Evolutionary conservation across 768 basidiomycete species (phyloP).

Genomic region (Cubamyces sp.): DNA sequence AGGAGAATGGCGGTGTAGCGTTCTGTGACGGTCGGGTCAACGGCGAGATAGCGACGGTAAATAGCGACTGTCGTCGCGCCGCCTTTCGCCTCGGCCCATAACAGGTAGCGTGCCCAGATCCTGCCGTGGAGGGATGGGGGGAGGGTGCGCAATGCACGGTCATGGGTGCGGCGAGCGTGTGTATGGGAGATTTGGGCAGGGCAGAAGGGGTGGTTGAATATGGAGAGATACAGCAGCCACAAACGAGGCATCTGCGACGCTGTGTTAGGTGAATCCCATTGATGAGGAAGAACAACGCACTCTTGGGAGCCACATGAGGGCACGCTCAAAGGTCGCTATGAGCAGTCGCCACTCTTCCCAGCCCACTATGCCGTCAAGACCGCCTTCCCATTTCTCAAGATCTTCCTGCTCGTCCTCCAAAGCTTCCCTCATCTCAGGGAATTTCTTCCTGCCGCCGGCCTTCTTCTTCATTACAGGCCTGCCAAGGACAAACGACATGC

Average conservation of each 20-base stretch:
- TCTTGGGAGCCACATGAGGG: conserved; percentile 92
- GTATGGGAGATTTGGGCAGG: conserved; percentile 83
- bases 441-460: conserved; percentile 88
- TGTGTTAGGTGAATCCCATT: conserved; percentile 2
- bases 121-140: conserved; percentile 91
- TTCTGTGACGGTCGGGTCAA: conserved; percentile 83
- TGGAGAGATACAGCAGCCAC: conserved; percentile 92
- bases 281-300: conserved; percentile 47
- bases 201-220: conserved; percentile 89
- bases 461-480: conserved; percentile 71
- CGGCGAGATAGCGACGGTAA: conserved; percentile 86
- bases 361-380: conserved; percentile 87
- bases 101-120: conserved; percentile 90
- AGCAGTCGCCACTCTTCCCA: conserved; percentile 96
- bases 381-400: conserved; percentile 82
- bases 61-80: conserved; percentile 78
- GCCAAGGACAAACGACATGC: conserved; percentile 87
- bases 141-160: conserved; percentile 90
- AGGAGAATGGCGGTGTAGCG: conserved; percentile 74
- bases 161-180: conserved; percentile 92
- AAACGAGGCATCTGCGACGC: conserved; percentile 78
- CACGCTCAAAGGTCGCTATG: conserved; percentile 87
- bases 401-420: conserved; percentile 84
- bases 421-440: conserved; percentile 88
- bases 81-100: conserved; percentile 87